phyloP scores from a whole-genome alignment of 257 asterid species.

The Fraxinus anomala region DNA sequence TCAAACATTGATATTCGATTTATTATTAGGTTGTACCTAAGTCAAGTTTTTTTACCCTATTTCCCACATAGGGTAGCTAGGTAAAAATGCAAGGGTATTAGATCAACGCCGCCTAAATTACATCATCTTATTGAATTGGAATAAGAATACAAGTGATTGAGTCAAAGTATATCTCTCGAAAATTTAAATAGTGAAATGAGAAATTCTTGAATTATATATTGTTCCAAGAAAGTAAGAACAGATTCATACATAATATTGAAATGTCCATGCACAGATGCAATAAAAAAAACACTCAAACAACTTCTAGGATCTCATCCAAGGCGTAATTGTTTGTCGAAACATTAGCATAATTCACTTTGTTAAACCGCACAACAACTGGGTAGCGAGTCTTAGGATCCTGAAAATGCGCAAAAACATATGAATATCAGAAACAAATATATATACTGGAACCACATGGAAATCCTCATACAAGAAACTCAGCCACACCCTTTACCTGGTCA shows the following conservation, averaged over 20 bases:
- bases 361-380: conserved; percentile 91
- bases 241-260: neutral
- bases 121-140: neutral
- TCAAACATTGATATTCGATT: no score
- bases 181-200: neutral
- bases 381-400: conserved; percentile 92
- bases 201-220: neutral
- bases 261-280: neutral
- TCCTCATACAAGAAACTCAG: neutral
- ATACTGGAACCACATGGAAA: no score
- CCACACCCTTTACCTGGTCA: conserved; percentile 62
- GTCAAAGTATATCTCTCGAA: neutral
- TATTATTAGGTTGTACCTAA: no score
- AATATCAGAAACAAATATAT: neutral
- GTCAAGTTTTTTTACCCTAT: no score
- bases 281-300: neutral
- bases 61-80: no score
- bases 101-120: no score
- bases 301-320: conserved; percentile 52
- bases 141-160: neutral
- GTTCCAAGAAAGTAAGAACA: neutral
- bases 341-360: conserved; percentile 90
- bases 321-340: conserved; percentile 94
- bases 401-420: neutral
- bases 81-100: no score